phyloP scores from a whole-genome alignment of 106 monocot genomes.

The Xerophyta viscosa region DNA sequence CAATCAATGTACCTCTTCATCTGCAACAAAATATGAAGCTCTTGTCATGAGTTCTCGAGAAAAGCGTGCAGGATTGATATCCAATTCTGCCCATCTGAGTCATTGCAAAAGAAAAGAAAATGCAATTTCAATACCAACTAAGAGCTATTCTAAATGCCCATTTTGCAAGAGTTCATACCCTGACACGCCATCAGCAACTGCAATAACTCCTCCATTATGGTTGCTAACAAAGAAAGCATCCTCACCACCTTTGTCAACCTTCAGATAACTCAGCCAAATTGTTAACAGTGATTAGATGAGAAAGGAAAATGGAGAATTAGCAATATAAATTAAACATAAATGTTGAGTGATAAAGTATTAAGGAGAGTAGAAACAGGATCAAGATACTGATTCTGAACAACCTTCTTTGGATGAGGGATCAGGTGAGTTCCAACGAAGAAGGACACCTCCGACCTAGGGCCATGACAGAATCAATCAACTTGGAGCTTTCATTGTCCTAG shows the following conservation, averaged over 20 bases:
- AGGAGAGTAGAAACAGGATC: no score
- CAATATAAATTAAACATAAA: no score
- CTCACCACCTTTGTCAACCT: constrained; percentile 84
- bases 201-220: constrained; percentile 67
- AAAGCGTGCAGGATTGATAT: constrained; percentile 84
- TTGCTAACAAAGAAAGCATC: constrained; percentile 79
- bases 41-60: constrained; percentile 74
- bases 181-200: constrained; percentile 92
- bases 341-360: no score
- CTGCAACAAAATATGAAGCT: constrained; percentile 43
- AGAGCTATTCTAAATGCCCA: no score
- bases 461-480: constrained; percentile 9
- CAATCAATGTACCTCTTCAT: constrained; percentile 59
- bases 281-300: neutral
- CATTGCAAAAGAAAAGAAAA: no score
- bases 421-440: constrained; percentile 61
- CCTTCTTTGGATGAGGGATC: constrained; percentile 92
- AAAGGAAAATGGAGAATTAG: neutral
- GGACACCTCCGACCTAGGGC: constrained; percentile 59
- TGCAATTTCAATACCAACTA: no score
- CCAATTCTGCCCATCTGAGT: constrained; percentile 81
- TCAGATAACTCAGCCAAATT: constrained; percentile 5
- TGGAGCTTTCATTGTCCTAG: neutral
- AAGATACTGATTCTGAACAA: no score
- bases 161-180: constrained; percentile 37